Percentiles rank a stretch among this genome's conserved stretches.
Evolutionary conservation across 768 basidiomycete genomes (phyloP).

Genomic region (Suillus weaverae): DNA sequence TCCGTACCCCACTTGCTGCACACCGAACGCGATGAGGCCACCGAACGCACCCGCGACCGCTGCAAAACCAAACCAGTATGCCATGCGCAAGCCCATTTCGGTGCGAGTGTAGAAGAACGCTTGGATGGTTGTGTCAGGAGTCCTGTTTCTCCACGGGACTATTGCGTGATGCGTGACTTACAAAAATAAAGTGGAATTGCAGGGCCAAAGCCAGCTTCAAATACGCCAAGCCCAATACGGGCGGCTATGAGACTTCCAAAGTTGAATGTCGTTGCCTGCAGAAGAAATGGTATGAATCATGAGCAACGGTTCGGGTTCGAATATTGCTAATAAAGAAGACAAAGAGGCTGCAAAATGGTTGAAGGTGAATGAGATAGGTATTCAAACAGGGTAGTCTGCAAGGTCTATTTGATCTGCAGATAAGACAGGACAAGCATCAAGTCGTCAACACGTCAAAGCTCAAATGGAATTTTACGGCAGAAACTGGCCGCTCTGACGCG

Average conservation of each 20-base stretch:
- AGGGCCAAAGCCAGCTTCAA: constrained; percentile 78
- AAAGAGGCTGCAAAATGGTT: not conserved
- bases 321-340: not conserved
- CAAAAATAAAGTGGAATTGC: constrained; percentile 79
- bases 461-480: not conserved
- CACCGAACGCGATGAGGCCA: constrained; percentile 79
- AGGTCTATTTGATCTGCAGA: not conserved
- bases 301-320: not conserved
- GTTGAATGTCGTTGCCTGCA: constrained; percentile 60
- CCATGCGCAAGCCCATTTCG: constrained; percentile 76
- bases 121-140: constrained; percentile 25
- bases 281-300: not conserved
- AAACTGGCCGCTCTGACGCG: not conserved
- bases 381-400: not conserved
- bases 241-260: constrained; percentile 58
- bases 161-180: constrained; percentile 34
- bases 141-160: no score
- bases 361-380: not conserved
- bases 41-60: constrained; percentile 85
- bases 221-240: constrained; percentile 67
- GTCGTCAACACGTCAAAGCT: not conserved
- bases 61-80: constrained; percentile 83
- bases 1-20: constrained; percentile 62
- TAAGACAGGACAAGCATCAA: not conserved
- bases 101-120: constrained; percentile 76